These are phyloP conservation scores for Kwoniella bestiolae DNA, from an alignment of 768 basidiomycete species.

Conservation along the genomic window DNA sequence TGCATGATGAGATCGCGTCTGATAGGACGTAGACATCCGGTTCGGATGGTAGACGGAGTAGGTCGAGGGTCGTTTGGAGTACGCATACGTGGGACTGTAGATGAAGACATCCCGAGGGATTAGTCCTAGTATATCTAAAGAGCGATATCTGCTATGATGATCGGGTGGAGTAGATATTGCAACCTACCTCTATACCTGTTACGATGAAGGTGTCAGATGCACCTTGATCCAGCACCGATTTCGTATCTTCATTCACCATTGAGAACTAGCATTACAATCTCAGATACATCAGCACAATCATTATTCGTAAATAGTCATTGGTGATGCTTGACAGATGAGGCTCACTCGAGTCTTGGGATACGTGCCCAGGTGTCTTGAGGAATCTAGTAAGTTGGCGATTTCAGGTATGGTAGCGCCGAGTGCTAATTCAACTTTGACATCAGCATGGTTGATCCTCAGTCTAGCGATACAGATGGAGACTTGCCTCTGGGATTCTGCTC, in stretches of 20 bases:
- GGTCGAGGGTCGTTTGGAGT: conserved; percentile 76
- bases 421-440: conserved; percentile 58
- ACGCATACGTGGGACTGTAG: conserved; percentile 83
- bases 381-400: conserved; percentile 60
- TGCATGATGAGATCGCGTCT: conserved; percentile 81
- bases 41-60: conserved; percentile 54
- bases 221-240: conserved; percentile 61
- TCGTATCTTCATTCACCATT: conserved; percentile 76
- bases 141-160: not conserved
- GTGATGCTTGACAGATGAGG: not conserved
- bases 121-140: too few relatives aligned
- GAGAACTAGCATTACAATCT: conserved; percentile 66
- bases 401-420: conserved; percentile 72
- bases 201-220: conserved; percentile 70
- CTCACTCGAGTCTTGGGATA: conserved; percentile 67
- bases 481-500: conserved; percentile 81
- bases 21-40: conserved; percentile 71
- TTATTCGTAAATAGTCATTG: not conserved
- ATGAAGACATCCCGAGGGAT: too few relatives aligned
- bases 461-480: too few relatives aligned
- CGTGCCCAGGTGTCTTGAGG: conserved; percentile 39
- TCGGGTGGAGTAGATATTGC: not conserved
- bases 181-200: conserved; percentile 81
- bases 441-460: not conserved
- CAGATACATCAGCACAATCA: not conserved